These are phyloP conservation scores for Fraxinus baroniana DNA, from an alignment of 305 asterid species.

Conservation along the genomic window DNA sequence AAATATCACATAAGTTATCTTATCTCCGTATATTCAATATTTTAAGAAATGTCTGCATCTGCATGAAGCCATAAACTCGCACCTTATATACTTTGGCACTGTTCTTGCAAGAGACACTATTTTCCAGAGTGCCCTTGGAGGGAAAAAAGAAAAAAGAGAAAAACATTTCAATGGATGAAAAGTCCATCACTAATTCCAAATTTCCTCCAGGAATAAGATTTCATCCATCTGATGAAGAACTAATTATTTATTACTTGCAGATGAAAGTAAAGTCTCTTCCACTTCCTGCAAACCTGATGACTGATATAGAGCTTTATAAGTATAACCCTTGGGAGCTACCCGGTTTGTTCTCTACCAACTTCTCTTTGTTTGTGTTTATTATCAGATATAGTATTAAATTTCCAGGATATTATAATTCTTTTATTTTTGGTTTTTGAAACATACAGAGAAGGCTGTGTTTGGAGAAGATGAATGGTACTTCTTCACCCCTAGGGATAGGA, in stretches of 20 bases:
- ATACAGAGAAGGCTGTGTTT: slow-evolving; percentile 42
- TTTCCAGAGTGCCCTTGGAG: background rate
- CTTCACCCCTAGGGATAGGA: slow-evolving; percentile 59
- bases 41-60: slow-evolving; percentile 19
- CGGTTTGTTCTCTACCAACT: slow-evolving; percentile 28
- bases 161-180: slow-evolving; percentile 32
- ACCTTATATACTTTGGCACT: slow-evolving; percentile 13
- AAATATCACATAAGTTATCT: background rate
- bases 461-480: slow-evolving; percentile 65
- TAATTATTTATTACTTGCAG: slow-evolving; percentile 42
- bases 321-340: slow-evolving; percentile 69
- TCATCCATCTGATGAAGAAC: slow-evolving; percentile 64
- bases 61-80: background rate
- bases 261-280: slow-evolving; percentile 51
- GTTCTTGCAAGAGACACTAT: slow-evolving; percentile 17
- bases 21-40: slow-evolving; percentile 1
- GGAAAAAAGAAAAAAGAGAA: background rate
- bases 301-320: slow-evolving; percentile 52
- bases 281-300: slow-evolving; percentile 44
- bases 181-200: slow-evolving; percentile 16
- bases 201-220: slow-evolving; percentile 66
- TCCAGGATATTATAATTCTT: background rate
- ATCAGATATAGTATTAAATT: background rate
- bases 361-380: background rate
- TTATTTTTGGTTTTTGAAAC: background rate